Conservation (phyloP, 352 stramenopile species). For the Pythium guiyangense region DNA sequence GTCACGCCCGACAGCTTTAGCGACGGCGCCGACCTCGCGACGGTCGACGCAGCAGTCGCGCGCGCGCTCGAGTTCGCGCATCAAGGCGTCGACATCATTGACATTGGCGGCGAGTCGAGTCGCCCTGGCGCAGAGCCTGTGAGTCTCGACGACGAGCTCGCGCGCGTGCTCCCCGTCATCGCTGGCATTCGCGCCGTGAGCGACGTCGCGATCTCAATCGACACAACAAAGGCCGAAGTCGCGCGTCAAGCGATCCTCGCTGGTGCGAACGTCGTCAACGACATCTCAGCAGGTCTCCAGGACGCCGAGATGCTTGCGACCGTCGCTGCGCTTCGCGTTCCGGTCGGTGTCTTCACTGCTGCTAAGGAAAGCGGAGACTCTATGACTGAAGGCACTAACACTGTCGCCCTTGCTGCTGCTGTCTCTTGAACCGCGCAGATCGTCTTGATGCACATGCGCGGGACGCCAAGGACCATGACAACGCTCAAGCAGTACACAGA, state of each 20-base stretch:
- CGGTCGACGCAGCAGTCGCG: constrained; percentile 57
- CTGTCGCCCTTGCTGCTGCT: neutral
- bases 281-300: constrained; percentile 93
- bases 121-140: constrained; percentile 92
- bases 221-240: constrained; percentile 93
- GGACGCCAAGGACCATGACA: constrained; percentile 95
- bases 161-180: constrained; percentile 93
- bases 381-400: too few species aligned
- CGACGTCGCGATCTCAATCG: constrained; percentile 92
- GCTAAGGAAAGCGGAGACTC: too few species aligned
- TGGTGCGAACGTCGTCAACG: constrained; percentile 96
- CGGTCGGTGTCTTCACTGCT: constrained; percentile 38
- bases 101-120: constrained; percentile 98
- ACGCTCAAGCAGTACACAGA: constrained; percentile 85
- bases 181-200: constrained; percentile 71
- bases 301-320: constrained; percentile 90
- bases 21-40: constrained; percentile 42
- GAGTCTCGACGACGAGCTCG: constrained; percentile 87
- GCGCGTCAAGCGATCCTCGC: constrained; percentile 87
- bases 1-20: constrained; percentile 99
- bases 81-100: constrained; percentile 93
- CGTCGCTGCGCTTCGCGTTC: constrained; percentile 83
- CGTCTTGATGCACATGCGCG: constrained; percentile 97
- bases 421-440: constrained; percentile 42
- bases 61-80: constrained; percentile 87